These are phyloP conservation scores for Trichoderma aggressivum DNA, from an alignment of 2,329 filamentous ascomycete species.

Conservation along the genomic window DNA sequence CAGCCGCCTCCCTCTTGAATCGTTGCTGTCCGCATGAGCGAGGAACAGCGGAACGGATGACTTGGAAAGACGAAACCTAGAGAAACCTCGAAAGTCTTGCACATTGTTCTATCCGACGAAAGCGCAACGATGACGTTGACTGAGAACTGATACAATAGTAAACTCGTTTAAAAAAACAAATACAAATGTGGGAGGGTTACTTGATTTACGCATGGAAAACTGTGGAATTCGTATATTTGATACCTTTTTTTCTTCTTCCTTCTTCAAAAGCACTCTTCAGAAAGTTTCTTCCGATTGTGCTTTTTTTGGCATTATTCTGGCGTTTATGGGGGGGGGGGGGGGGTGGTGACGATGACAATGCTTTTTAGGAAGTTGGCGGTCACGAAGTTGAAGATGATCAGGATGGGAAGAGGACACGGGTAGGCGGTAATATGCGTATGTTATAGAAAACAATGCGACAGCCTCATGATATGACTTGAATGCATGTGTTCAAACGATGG, in stretches of 20 bases:
- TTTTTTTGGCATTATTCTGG: slow-evolving; percentile 8
- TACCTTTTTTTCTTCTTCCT: slow-evolving; percentile 2
- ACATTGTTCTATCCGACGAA: background rate
- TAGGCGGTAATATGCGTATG: slow-evolving; percentile 2
- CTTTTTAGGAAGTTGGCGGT: slow-evolving; percentile 8
- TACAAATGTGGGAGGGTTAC: background rate
- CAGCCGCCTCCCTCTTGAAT: slow-evolving; percentile 4
- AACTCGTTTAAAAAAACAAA: background rate
- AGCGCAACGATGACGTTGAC: background rate
- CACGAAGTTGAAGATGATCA: background rate
- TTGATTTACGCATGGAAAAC: background rate
- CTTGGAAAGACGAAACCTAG: too few relatives aligned
- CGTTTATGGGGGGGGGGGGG: background rate
- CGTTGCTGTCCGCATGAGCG: too few relatives aligned
- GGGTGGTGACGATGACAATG: background rate
- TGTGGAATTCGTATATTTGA: background rate
- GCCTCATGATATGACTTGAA: background rate
- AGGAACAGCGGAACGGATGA: background rate
- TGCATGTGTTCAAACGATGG: background rate
- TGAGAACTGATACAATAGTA: background rate
- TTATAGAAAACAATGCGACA: slow-evolving; percentile 2
- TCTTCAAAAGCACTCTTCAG: background rate
- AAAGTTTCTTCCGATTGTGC: background rate
- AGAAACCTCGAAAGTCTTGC: background rate
- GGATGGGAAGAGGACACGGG: background rate